phyloP scores from a whole-genome alignment of 164 flowering plant genomes.

The Stephania japonica region DNA sequence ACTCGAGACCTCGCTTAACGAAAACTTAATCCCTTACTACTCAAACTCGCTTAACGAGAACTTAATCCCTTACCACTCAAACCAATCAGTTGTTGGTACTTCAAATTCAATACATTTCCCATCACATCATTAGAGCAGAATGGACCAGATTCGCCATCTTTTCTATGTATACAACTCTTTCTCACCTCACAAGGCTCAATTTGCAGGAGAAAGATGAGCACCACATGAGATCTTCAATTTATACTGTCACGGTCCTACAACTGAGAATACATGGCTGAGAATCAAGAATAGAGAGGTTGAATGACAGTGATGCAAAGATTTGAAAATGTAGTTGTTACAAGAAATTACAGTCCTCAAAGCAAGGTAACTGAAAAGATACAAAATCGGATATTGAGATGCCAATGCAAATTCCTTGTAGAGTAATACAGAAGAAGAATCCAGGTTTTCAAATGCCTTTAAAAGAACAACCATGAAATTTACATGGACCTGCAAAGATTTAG shows the following conservation, averaged over 20 bases:
- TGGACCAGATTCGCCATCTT: no score
- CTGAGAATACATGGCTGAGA: neutral
- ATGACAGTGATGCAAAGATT: neutral
- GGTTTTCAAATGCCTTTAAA: neutral
- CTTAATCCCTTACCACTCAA: no score
- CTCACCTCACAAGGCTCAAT: no score
- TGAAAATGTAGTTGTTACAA: neutral
- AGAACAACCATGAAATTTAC: neutral
- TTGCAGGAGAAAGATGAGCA: no score
- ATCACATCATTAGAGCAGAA: no score
- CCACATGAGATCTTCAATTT: neutral
- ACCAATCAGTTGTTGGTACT: no score
- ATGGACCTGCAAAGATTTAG: constrained; percentile 20
- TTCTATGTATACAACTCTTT: no score
- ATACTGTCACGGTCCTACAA: neutral
- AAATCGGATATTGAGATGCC: neutral
- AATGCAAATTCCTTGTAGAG: neutral
- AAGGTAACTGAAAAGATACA: neutral
- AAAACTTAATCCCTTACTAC: no score
- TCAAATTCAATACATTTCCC: no score
- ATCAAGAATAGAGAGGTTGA: neutral
- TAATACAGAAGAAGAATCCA: neutral
- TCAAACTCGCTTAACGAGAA: no score
- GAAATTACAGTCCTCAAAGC: neutral
- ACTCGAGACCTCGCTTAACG: no score